Conservation (phyloP, 2,329 filamentous ascomycete species). For the Arthrobotrys pseudoclavata region DNA sequence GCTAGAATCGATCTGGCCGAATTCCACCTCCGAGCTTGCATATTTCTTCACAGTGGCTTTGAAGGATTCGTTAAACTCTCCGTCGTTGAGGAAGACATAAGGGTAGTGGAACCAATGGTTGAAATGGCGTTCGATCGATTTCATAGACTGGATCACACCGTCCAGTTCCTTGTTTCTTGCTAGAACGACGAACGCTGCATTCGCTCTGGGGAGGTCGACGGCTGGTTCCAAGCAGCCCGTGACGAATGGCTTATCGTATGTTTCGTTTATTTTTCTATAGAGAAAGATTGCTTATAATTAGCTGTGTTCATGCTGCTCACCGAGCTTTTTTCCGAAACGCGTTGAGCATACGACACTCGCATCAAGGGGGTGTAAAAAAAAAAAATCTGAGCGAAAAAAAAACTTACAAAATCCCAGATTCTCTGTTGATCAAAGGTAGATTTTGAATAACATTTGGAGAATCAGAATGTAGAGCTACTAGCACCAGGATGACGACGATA, state of each 20-base stretch:
- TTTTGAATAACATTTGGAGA: constrained; percentile 74
- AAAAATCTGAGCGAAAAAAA: constrained; percentile 24
- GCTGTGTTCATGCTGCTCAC: constrained; percentile 25
- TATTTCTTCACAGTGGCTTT: constrained; percentile 89
- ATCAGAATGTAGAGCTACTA: constrained; percentile 89
- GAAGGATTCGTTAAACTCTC: constrained; percentile 95
- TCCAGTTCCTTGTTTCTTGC: constrained; percentile 96
- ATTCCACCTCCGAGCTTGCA: constrained; percentile 88
- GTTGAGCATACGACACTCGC: constrained; percentile 32
- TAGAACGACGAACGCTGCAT: constrained; percentile 94
- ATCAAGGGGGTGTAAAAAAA: constrained; percentile 59
- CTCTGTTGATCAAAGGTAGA: constrained; percentile 35
- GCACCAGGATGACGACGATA: constrained; percentile 87
- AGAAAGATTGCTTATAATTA: constrained; percentile 35
- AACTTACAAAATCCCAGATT: constrained; percentile 49
- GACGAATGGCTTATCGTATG: constrained; percentile 96
- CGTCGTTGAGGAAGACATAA: constrained; percentile 98
- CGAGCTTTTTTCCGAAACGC: constrained; percentile 17
- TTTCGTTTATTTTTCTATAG: constrained; percentile 91
- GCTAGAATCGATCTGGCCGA: constrained; percentile 88
- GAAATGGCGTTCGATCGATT: constrained; percentile 98
- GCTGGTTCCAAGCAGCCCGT: constrained; percentile 83
- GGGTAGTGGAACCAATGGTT: constrained; percentile 99
- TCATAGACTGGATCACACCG: constrained; percentile 94
- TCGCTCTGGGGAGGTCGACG: constrained; percentile 85